Percentiles rank a stretch among this genome's conserved stretches.
phyloP scores from a whole-genome alignment of 2,329 filamentous ascomycete species.

The Gyromitra esculenta region DNA sequence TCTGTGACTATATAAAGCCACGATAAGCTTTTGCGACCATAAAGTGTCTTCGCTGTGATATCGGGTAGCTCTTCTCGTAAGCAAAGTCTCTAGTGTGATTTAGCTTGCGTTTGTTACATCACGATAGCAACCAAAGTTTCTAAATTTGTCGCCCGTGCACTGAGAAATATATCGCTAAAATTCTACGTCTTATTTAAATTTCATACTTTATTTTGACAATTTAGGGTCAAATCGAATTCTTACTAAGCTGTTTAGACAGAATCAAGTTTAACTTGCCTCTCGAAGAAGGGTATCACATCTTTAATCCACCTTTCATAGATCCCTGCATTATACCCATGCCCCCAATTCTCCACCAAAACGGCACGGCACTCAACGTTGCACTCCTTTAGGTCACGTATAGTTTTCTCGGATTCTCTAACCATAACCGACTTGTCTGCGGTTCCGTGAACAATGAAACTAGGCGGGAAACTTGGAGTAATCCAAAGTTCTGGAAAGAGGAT shows the following conservation, averaged over 20 bases:
- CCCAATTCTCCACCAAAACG: conserved; percentile 40
- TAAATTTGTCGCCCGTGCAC: too few species aligned
- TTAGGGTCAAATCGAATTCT: neutral
- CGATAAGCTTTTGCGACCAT: too few species aligned
- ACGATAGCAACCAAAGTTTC: too few species aligned
- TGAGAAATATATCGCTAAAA: too few species aligned
- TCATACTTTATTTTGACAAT: neutral
- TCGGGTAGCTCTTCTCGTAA: too few species aligned
- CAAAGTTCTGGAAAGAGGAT: conserved; percentile 36
- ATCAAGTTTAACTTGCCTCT: conserved; percentile 3
- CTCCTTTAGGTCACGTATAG: neutral
- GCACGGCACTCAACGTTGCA: neutral
- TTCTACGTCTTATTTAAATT: too few species aligned
- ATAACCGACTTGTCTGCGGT: conserved; percentile 38
- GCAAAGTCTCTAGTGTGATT: too few species aligned
- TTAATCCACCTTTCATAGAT: conserved; percentile 41
- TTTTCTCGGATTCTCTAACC: conserved; percentile 40
- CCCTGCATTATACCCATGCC: conserved; percentile 35
- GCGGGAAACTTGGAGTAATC: conserved; percentile 23
- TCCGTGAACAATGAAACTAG: conserved; percentile 38
- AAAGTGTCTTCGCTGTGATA: too few species aligned
- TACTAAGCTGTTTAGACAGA: neutral
- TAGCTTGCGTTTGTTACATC: too few species aligned
- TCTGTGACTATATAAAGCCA: too few species aligned
- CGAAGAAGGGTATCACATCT: conserved; percentile 41